Percentiles rank a stretch among this genome's conserved stretches.
phyloP scores from a whole-genome alignment of 129 eudicot species.

The Chrysanthemum lavandulifolium region DNA sequence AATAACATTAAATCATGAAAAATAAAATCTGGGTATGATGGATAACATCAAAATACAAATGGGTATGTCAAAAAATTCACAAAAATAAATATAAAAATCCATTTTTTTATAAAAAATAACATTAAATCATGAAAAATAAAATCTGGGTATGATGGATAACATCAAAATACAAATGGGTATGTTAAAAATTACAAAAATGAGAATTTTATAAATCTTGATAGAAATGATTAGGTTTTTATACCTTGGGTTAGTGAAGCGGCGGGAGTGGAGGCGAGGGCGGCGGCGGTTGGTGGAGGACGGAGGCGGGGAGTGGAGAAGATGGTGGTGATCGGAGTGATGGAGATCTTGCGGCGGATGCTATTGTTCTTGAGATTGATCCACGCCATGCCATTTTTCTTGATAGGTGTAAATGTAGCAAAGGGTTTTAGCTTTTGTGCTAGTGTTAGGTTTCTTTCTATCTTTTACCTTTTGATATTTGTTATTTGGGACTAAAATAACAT shows the following conservation, averaged over 20 bases:
- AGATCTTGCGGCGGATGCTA: constrained; percentile 70
- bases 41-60: no score
- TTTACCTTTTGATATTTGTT: not conserved
- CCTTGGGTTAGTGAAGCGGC: constrained; percentile 77
- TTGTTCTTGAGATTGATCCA: constrained; percentile 68
- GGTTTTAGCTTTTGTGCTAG: constrained; percentile 25
- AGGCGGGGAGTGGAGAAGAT: constrained; percentile 51
- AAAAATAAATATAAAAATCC: no score
- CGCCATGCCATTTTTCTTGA: constrained; percentile 74
- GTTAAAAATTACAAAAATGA: no score
- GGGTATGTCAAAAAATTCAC: no score
- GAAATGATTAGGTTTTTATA: constrained; percentile 2
- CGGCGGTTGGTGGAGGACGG: constrained; percentile 53
- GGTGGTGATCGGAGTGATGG: constrained; percentile 60
- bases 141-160: no score
- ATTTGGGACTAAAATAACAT: not conserved
- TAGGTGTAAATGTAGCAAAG: not conserved
- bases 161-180: no score
- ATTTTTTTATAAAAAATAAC: no score
- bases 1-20: no score
- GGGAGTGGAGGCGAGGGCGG: constrained; percentile 54
- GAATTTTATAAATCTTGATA: not conserved
- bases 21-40: no score
- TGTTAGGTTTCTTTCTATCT: constrained; percentile 23
- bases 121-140: no score